A percentile compares a stretch with the other conserved stretches of the same genome.
phyloP scores from a whole-genome alignment of 306 rosid genomes.

The Echinosophora koreensis region DNA sequence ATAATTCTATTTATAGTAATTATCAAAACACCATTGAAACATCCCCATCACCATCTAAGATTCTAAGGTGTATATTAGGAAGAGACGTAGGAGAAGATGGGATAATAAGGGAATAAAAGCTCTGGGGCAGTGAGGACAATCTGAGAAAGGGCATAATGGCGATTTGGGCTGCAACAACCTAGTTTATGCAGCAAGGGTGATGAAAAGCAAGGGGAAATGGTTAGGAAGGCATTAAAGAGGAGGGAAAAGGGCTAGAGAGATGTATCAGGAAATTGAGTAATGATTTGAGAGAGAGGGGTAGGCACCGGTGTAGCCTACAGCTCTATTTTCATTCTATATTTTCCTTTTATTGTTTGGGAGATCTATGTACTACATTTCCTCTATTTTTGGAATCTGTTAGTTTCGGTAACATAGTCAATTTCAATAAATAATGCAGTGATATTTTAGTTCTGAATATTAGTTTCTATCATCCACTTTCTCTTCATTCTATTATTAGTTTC shows the following conservation, averaged over 20 bases:
- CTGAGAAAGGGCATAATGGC: too few species aligned
- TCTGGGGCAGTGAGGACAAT: not conserved
- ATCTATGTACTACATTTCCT: not conserved
- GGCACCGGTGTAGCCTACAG: not conserved
- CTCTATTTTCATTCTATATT: too few species aligned
- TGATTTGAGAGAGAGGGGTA: not conserved
- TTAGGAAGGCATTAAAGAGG: not conserved
- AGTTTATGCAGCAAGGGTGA: too few species aligned
- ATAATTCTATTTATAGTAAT: not conserved
- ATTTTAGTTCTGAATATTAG: not conserved
- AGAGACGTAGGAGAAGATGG: too few species aligned
- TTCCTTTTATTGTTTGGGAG: too few species aligned
- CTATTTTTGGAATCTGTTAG: not conserved
- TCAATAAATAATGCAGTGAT: not conserved
- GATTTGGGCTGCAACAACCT: too few species aligned
- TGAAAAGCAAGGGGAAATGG: not conserved
- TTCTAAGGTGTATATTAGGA: too few species aligned
- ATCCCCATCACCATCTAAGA: too few species aligned
- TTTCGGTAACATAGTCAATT: not conserved
- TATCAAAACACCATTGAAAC: not conserved
- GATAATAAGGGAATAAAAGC: not conserved
- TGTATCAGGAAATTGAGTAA: not conserved
- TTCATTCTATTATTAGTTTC: not conserved
- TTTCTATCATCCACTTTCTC: not conserved
- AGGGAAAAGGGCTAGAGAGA: not conserved